These are phyloP conservation scores for Aristolochia californica DNA, from an alignment of 164 flowering plant genomes.

Conservation along the genomic window DNA sequence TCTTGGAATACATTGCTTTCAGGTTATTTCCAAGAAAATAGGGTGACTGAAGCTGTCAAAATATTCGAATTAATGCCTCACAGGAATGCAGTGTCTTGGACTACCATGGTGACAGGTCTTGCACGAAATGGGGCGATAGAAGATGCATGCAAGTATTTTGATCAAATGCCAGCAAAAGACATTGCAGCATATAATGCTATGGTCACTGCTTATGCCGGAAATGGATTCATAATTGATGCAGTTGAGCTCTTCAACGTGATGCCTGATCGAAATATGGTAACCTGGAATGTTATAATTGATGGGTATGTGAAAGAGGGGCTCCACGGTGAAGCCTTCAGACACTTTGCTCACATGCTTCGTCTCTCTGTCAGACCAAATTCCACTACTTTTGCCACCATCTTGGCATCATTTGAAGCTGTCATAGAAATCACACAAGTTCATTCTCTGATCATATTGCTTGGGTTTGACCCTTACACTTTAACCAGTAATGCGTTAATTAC, in stretches of 20 bases:
- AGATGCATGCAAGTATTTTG: slow-evolving; percentile 36
- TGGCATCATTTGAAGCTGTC: slow-evolving; percentile 29
- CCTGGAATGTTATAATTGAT: slow-evolving; percentile 52
- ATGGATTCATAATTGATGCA: slow-evolving; percentile 37
- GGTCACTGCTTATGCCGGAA: slow-evolving; percentile 39
- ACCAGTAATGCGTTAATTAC: slow-evolving; percentile 40
- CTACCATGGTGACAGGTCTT: slow-evolving; percentile 48
- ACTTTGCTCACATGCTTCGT: slow-evolving; percentile 30
- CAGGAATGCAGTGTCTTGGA: slow-evolving; percentile 49
- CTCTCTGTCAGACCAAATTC: slow-evolving; percentile 27
- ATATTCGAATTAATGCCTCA: slow-evolving; percentile 36
- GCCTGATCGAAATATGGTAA: slow-evolving; percentile 28
- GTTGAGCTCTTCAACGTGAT: slow-evolving; percentile 30
- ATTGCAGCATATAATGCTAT: slow-evolving; percentile 60
- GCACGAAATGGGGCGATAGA: slow-evolving; percentile 28
- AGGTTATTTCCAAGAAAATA: slow-evolving; percentile 24
- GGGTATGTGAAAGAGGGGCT: slow-evolving; percentile 32
- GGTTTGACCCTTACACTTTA: slow-evolving; percentile 29
- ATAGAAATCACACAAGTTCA: slow-evolving; percentile 36
- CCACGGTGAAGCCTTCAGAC: slow-evolving; percentile 30
- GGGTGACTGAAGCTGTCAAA: slow-evolving; percentile 29
- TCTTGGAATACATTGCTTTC: slow-evolving; percentile 45
- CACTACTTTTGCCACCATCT: slow-evolving; percentile 29
- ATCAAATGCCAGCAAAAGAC: slow-evolving; percentile 45
- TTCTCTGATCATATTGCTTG: slow-evolving; percentile 31